phyloP scores from a whole-genome alignment of 1,284 basidiomycete genomes.

The Blastosporella zonata region DNA sequence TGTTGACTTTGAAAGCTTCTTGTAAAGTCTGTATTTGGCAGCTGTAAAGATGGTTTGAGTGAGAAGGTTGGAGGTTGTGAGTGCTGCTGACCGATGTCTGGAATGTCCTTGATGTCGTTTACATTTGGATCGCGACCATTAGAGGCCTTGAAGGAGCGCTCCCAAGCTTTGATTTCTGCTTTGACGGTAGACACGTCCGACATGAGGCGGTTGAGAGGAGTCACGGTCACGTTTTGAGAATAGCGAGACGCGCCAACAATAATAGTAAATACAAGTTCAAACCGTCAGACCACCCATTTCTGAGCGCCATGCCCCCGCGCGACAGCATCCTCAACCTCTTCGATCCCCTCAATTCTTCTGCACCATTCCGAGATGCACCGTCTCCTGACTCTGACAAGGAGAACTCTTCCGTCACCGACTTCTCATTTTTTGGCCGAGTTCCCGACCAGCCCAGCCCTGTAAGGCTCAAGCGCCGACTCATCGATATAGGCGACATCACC shows the following conservation, averaged over 20 bases:
- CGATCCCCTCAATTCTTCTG: constrained; percentile 44
- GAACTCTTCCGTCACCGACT: constrained; percentile 36
- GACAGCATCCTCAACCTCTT: constrained; percentile 52
- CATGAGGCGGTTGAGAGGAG: constrained; percentile 32
- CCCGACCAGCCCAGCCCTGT: constrained; percentile 33
- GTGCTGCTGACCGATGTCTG: constrained; percentile 61
- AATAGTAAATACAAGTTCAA: constrained; percentile 32
- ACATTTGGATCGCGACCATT: constrained; percentile 68
- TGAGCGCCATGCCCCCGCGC: constrained; percentile 25
- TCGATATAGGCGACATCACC: constrained; percentile 57
- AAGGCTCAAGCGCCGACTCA: constrained; percentile 46
- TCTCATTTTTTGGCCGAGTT: constrained; percentile 47
- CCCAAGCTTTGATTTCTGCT: constrained; percentile 81
- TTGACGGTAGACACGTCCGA: constrained; percentile 49
- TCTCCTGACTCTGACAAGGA: constrained; percentile 55
- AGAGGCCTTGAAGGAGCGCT: constrained; percentile 64
- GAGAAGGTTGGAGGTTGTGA: constrained; percentile 11
- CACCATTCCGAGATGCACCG: constrained; percentile 19
- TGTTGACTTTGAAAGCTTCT: constrained; percentile 60
- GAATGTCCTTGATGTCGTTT: constrained; percentile 73
- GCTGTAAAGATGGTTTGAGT: constrained; percentile 44
- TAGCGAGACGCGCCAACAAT: constrained; percentile 34
- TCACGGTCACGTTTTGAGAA: constrained; percentile 17
- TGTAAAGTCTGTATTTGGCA: constrained; percentile 81
- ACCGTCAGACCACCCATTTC: constrained; percentile 6